These are phyloP conservation scores for Rutstroemia sydowiana DNA, from an alignment of 2,329 filamentous ascomycete species.

Conservation along the genomic window DNA sequence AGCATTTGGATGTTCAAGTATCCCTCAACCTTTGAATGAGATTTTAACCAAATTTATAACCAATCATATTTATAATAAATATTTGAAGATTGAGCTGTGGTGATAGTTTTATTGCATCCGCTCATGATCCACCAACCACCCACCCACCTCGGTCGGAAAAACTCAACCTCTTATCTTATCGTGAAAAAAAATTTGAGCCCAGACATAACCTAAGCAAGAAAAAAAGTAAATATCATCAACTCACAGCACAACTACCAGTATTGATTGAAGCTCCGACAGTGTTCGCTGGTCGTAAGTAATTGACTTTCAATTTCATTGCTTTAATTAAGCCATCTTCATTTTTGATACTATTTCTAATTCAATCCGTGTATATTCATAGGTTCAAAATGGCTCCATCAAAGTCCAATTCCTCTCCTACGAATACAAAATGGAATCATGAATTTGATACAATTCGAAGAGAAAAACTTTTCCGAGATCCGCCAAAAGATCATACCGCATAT, in stretches of 20 bases:
- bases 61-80: too few relatives aligned
- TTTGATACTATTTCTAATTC: background rate
- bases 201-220: background rate
- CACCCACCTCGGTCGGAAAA: background rate
- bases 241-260: background rate
- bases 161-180: background rate
- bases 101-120: too few relatives aligned
- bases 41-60: too few relatives aligned
- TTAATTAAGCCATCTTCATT: background rate
- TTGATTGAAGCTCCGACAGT: background rate
- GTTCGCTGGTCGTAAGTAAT: conserved; percentile 2
- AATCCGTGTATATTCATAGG: background rate
- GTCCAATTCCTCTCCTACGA: conserved; percentile 35
- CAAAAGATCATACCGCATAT: conserved; percentile 80
- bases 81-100: too few relatives aligned
- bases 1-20: too few relatives aligned
- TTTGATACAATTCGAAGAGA: conserved; percentile 84
- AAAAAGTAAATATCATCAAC: background rate
- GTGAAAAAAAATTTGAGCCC: background rate
- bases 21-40: too few relatives aligned
- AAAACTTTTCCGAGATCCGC: conserved; percentile 81
- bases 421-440: conserved; percentile 72
- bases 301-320: too few relatives aligned
- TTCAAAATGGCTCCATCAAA: conserved; percentile 21
- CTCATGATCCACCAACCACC: too few relatives aligned